Conservation (phyloP, 1,284 basidiomycete genomes). For the Papiliotrema flavescens region DNA sequence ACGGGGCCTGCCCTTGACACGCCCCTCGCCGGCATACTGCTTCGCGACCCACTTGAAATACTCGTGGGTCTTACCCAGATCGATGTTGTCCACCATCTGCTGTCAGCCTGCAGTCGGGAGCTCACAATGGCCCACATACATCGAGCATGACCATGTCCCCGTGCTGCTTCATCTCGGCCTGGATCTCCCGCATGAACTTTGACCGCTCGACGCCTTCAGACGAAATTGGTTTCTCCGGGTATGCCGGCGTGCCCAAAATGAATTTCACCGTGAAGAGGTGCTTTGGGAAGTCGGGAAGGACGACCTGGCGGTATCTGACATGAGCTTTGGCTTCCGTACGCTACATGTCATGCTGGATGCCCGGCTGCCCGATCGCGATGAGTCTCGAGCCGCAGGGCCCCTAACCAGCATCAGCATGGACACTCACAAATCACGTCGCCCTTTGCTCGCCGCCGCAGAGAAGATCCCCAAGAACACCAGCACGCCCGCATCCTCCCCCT, state of each 20-base stretch:
- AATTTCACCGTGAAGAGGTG: constrained; percentile 47
- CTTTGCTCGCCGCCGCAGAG: constrained; percentile 33
- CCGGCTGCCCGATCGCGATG: no score
- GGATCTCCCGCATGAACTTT: constrained; percentile 14
- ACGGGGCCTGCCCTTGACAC: constrained; percentile 44
- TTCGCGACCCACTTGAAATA: constrained; percentile 49
- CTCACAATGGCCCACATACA: constrained; percentile 18
- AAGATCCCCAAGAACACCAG: constrained; percentile 49
- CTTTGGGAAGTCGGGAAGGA: constrained; percentile 43
- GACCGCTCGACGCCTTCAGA: constrained; percentile 17
- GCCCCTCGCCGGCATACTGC: constrained; percentile 36
- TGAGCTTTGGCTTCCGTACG: no score
- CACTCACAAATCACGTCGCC: constrained; percentile 42
- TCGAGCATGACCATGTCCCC: constrained; percentile 48
- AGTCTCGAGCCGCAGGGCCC: no score
- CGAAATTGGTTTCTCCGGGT: constrained; percentile 24
- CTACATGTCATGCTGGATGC: no score
- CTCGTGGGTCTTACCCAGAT: constrained; percentile 49
- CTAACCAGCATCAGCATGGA: no score
- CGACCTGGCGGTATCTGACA: constrained; percentile 36
- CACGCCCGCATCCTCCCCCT: constrained; percentile 32
- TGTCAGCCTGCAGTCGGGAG: not conserved
- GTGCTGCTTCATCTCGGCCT: constrained; percentile 38
- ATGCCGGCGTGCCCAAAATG: constrained; percentile 44
- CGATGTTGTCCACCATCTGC: constrained; percentile 49